These are phyloP conservation scores for Cenchrus americanus DNA, from an alignment of 176 grass and related monocot species.

Conservation along the genomic window DNA sequence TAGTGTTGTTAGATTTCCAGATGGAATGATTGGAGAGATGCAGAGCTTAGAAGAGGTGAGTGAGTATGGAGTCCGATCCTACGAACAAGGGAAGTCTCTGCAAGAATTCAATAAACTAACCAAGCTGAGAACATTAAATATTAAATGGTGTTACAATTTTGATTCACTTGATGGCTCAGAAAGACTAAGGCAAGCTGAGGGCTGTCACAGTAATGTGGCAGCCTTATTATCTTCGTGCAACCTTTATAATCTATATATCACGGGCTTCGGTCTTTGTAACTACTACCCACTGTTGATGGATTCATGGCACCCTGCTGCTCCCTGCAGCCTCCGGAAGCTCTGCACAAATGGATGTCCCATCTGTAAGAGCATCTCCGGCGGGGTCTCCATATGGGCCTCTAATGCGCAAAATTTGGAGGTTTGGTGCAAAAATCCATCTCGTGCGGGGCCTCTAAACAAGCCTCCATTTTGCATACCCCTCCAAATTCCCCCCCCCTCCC, in stretches of 20 bases:
- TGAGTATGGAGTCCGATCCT: not conserved
- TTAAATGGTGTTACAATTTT: not conserved
- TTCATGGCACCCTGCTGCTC: not conserved
- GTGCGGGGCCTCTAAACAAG: too few relatives aligned
- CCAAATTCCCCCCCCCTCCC: too few relatives aligned
- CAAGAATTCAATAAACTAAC: conserved; percentile 12
- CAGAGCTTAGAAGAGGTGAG: not conserved
- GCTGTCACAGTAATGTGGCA: not conserved
- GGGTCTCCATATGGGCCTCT: too few relatives aligned
- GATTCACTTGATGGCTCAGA: not conserved
- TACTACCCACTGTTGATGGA: conserved; percentile 10
- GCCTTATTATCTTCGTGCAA: not conserved
- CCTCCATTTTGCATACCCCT: too few relatives aligned
- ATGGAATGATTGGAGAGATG: conserved; percentile 19
- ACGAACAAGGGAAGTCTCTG: not conserved
- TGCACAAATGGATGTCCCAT: not conserved
- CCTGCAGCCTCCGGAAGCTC: not conserved
- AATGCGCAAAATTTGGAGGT: too few relatives aligned
- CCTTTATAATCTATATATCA: conserved; percentile 6
- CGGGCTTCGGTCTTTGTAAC: fast-evolving
- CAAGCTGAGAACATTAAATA: not conserved
- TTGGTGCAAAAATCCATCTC: too few relatives aligned
- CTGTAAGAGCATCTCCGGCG: too few relatives aligned
- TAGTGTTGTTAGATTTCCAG: not conserved
- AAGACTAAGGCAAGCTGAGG: not conserved